Evolutionary conservation across 768 basidiomycete genomes (phyloP).

Genomic region (Trametes sanguinea): DNA sequence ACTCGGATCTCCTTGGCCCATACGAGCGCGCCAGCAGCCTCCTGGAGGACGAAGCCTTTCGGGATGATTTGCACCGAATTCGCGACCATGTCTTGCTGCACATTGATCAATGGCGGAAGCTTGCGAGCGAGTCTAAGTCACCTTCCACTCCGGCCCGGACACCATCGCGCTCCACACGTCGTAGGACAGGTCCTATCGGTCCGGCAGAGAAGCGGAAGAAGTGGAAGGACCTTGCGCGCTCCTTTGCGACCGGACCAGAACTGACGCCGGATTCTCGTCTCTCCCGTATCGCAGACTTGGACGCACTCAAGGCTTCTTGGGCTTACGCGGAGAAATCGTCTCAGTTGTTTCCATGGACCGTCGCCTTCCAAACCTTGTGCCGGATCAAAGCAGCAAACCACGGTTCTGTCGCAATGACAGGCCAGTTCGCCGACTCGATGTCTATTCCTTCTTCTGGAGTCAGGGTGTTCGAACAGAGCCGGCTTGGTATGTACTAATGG

Average conservation of each 20-base stretch:
- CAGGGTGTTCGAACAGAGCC: constrained; percentile 19
- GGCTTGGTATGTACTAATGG: constrained; percentile 6
- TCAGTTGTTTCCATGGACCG: constrained; percentile 47
- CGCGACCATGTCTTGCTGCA: constrained; percentile 21
- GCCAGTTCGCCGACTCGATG: constrained; percentile 26
- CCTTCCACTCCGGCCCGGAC: neutral
- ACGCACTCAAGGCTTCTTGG: constrained; percentile 43
- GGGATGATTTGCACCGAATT: constrained; percentile 43
- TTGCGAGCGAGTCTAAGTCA: neutral
- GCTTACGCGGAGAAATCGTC: constrained; percentile 41
- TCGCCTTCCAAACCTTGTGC: constrained; percentile 57
- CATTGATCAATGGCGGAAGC: constrained; percentile 5
- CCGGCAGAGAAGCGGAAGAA: neutral
- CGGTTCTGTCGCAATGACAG: constrained; percentile 15
- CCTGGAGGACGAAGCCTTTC: constrained; percentile 6
- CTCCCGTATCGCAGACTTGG: constrained; percentile 1
- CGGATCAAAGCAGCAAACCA: constrained; percentile 52
- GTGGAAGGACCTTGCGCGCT: constrained; percentile 13
- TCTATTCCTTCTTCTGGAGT: constrained; percentile 14
- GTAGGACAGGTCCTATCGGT: neutral
- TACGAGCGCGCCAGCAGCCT: constrained; percentile 35
- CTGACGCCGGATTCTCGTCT: neutral
- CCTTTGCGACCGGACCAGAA: constrained; percentile 14
- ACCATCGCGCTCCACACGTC: neutral
- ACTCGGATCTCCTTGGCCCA: constrained; percentile 42